Evolutionary conservation across 2,329 filamentous ascomycete genomes (phyloP), one percentile per base, ranked within the genome.

Genomic region (Grosmannia clavigera): DNA sequence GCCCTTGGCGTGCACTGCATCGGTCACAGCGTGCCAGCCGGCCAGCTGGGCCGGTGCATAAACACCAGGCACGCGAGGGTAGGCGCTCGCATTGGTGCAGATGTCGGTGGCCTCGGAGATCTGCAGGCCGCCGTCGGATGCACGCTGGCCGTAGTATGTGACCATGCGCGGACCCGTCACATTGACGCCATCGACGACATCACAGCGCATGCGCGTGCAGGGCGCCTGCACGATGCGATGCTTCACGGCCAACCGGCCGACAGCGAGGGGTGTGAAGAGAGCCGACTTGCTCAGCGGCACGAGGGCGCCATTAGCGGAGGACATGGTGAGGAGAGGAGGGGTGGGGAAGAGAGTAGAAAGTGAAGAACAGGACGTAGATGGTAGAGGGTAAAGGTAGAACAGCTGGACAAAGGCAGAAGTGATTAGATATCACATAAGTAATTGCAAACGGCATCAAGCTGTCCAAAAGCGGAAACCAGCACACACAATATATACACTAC

Each of bases 1-100:
- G 48, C 81, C 81, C 65, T 83, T 81, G 40, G 75, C 75, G 69
- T 88, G 85, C 1, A 87, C 83, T 1, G 78, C 80, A 57, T 82
- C 76, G 0, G 81, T 82, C 33, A 87, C 72, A 58, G 75, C 72
- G 14, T 76, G 80, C 85, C 84, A 88, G 0, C 75, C 80, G 0
- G 74, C 73, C 55, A 82, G 74, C 64, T 86, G 83, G 27, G 73
- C 75, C 1, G 75, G 68, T 53, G 70, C 77, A 65, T 76, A 85
- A 65, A 87, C 81, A 1, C 81, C 83, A 0, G 84, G 83, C 0
- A 78, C 76, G 57, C 81, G 78, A 43, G 71, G 63, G 55, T 70
- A 71, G 0, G 70, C 73, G 16, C 70, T 72, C 0, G 70, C 69
- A 11, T 67, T 61, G 12, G 67, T 73, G 69, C 56, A 75, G 55